Percentiles rank a stretch among this genome's conserved stretches.
Evolutionary conservation across 805 yeast species (phyloP).

Genomic region (Candida multigemmis): DNA sequence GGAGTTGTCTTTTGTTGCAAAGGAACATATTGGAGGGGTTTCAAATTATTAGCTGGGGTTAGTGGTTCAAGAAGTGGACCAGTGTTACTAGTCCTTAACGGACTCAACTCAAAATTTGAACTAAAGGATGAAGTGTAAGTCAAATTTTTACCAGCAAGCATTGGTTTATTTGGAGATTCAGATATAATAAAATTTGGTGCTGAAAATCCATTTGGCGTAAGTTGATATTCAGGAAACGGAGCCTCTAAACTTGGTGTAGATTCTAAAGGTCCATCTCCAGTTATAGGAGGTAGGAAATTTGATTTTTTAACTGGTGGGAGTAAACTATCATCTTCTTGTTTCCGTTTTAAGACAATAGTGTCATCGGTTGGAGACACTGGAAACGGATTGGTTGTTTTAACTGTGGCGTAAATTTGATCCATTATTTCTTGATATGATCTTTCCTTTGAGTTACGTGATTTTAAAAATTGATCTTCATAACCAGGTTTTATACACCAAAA

Average conservation of each 20-base stretch:
- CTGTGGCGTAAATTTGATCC: constrained; percentile 22
- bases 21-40: constrained; percentile 3
- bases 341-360: constrained; percentile 2
- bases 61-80: constrained; percentile 62
- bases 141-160: constrained; percentile 30
- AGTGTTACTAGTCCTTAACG: constrained; percentile 46
- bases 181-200: constrained; percentile 16
- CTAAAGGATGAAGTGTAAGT: constrained; percentile 60
- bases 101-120: constrained; percentile 57
- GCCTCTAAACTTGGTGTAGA: constrained; percentile 3
- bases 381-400: constrained; percentile 11
- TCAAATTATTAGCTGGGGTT: constrained; percentile 41
- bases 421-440: constrained; percentile 33
- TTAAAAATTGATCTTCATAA: constrained; percentile 70
- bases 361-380: constrained; percentile 23
- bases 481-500: constrained; percentile 90
- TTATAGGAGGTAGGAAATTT: constrained; percentile 3
- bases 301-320: constrained; percentile 5
- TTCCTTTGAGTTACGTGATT: constrained; percentile 44
- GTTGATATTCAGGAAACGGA: not conserved
- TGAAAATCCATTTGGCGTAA: constrained; percentile 3
- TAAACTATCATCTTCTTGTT: constrained; percentile 1
- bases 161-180: constrained; percentile 31
- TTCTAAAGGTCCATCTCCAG: not conserved
- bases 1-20: constrained; percentile 20